A percentile compares a stretch with the other conserved stretches of the same genome.
These are phyloP conservation scores for Dissophora ornata DNA, from an alignment of 192 early-diverging fungal species.

Conservation along the genomic window DNA sequence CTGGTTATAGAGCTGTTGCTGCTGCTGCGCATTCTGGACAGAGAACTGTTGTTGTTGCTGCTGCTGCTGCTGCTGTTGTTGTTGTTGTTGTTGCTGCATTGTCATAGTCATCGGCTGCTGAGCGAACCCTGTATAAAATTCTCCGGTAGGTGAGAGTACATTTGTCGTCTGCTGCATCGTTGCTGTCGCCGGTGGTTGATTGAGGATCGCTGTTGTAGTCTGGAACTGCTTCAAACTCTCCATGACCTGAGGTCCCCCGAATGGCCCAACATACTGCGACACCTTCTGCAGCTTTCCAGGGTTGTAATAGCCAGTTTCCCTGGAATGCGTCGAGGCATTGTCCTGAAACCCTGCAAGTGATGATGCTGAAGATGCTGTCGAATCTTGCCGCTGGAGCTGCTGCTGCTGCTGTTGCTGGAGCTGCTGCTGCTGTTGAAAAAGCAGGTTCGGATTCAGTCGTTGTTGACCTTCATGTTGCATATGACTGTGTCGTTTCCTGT, in stretches of 20 bases:
- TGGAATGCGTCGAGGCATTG: not conserved
- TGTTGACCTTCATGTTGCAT: conserved; percentile 43
- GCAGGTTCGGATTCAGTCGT: conserved; percentile 10
- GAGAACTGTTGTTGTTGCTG: conserved; percentile 12
- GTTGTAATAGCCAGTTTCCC: conserved; percentile 27
- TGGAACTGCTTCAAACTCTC: conserved; percentile 53
- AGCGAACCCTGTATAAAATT: conserved; percentile 17
- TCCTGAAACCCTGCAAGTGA: conserved; percentile 11
- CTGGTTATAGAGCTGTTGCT: conserved; percentile 40
- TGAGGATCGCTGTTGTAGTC: conserved; percentile 41
- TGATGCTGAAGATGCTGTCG: conserved; percentile 1
- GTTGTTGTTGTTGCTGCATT: conserved; percentile 15
- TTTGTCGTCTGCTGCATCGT: conserved; percentile 10
- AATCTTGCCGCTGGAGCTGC: conserved; percentile 31
- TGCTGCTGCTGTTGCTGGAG: conserved; percentile 19
- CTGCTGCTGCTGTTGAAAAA: conserved; percentile 16
- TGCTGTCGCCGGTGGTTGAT: conserved; percentile 17
- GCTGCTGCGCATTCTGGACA: conserved; percentile 18
- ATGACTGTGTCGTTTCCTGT: conserved; percentile 42
- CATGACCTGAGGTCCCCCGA: conserved; percentile 51
- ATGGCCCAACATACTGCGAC: conserved; percentile 51
- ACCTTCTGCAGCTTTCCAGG: conserved; percentile 51
- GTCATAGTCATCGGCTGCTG: conserved; percentile 39
- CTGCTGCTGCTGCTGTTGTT: conserved; percentile 26
- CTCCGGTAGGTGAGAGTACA: conserved; percentile 13